Base-by-base conservation (phyloP, 805 yeast species). In the Sporopachydermia lactativora region DNA sequence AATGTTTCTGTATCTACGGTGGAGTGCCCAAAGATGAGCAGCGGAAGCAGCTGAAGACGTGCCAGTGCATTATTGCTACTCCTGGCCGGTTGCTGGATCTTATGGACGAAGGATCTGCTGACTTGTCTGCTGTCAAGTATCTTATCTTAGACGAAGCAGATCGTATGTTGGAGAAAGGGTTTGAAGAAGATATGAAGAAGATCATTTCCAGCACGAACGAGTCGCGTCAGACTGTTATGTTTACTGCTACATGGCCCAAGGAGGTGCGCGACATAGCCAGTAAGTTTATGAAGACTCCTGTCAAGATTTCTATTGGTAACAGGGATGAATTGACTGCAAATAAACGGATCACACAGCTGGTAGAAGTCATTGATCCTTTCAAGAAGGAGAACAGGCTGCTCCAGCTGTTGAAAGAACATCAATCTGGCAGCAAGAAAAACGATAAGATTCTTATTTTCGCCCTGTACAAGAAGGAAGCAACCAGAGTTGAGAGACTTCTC, bases 201-300 rank as follows among this genome's bases (percentile, higher is more conserved):
- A 85, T 92, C 48, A 75, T 92, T 55, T 72, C 79, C 37, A 64
- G 67, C 43, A 70, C 84, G 13, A 65, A 71, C 17, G 57, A 60
- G 17, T 52, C 69, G 18, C 70, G 97, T 64, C 97, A 89, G 62
- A 92, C 98, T 0, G 69, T 92, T 47, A 92, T 92, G 97, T 92
- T 92, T 63, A 89, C 98, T 5, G 99, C 99, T n/a, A 92, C 99
- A 1, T 92, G 98, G 98, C 99, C 99, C n/a, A 83, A 82, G 52
- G 95, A 89, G 63, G 97, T 92, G 28, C 78, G 97, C 55, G 94
- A 85, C 47, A 70, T 92, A 47, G 98, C 98, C 5, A 56, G 76
- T 15, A 72, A 81, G 4, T 92, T 81, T 61, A 82, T 92, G 94
- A 73, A 70, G 16, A 49, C 59, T 18, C 94, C 96, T n/a, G 84